Base-by-base conservation (phyloP, 2,329 filamentous ascomycete species). In the Fusarium sacchari region DNA sequence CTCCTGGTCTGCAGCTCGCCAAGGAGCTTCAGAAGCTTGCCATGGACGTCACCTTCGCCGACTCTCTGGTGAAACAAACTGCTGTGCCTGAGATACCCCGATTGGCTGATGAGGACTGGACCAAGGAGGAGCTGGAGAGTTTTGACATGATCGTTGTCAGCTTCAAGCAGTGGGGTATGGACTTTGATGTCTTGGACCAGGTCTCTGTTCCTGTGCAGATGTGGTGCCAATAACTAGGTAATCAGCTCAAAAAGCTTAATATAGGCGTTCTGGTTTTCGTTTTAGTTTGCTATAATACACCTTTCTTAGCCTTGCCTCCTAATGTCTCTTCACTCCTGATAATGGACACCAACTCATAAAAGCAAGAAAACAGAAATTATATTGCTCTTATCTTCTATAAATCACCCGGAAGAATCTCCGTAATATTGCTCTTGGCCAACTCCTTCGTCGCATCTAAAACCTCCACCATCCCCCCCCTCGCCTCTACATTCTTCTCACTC, bases 381-480 rank as follows among this genome's bases (percentile, higher is more conserved):
- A 6, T 39, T 39, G 1, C 5, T 28, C 5, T 18, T 30, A 18
- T 18, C 3, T 14, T 28, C 56, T 58, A 52, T 26, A 60, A 17
- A 36, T 22, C 64, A 1, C 50, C 66, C 1, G 75, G 73, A 4
- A 77, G 11, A n/a, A 77, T 77, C 39, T 77, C 72, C 0, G 69
- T 75, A 6, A 77, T 76, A 28, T 77, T 77, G 8, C 73, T 77
- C 44, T 77, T 77, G 0, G 57, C 75, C 18, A 77, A 67, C 24
- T 66, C 64, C 13, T 50, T 60, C 7, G 63, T 72, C 17, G 75
- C 75, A 56, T 77, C 67, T 10, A 77, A 43, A 32, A 77, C 75
- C 49, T 75, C 62, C 1, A 76, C 49, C 65, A 77, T 77, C 3
- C 65, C 39, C 12, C 26, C 44, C 10, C 52, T 70, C 1, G 61